Evolutionary conservation across 2,329 filamentous ascomycete species (phyloP), one percentile per base, ranked within the genome.

Genomic region (Tolypocladium sp.): DNA sequence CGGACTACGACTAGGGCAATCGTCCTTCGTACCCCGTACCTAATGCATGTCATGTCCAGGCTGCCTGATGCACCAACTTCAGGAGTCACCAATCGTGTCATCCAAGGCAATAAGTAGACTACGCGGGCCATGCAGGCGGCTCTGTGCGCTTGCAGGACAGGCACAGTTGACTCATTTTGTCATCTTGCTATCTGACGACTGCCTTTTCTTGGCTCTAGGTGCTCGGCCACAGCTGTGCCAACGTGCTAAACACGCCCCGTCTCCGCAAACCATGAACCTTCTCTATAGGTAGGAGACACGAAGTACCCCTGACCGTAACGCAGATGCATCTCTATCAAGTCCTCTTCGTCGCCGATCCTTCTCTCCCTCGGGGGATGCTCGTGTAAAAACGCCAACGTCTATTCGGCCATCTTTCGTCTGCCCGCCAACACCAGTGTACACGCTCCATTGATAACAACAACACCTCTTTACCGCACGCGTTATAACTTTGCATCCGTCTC

Each of bases 401-500:
- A 35, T 13, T 12, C 30, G 30, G 30, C 49, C 30, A n/a, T 35
- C 37, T 25, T 6, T 20, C 27, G n/a, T 35, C 49, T n/a, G 27
- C 49, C 46, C 49, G 20, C 17, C 30, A 52, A 33, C 30, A 22
- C 30, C 49, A 35, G 30, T 35, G 9, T 9, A n/a, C 27, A 52
- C 17, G 20, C 9, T 8, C 49, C 20, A 52, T 35, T 17, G 30
- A n/a, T 35, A 52, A 10, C 17, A 20, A 20, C 17, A 53, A 20
- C 41, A 44, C 40, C 52, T 22, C 44, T 41, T 25, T 40, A 17
- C 55, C 40, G 35, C 12, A 37, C 33, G 30, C 40, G 22, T 63
- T 59, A 93, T 59, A 97, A 80, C 77, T 97, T 97, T 17, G 90
- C 77, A 63, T 90, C 91, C 61, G 87, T 79, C 61, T 97, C 93